Evolutionary conservation across 2,329 filamentous ascomycete genomes (phyloP), one percentile per base, ranked within the genome.

Genomic region (Lecanicillium sp.): DNA sequence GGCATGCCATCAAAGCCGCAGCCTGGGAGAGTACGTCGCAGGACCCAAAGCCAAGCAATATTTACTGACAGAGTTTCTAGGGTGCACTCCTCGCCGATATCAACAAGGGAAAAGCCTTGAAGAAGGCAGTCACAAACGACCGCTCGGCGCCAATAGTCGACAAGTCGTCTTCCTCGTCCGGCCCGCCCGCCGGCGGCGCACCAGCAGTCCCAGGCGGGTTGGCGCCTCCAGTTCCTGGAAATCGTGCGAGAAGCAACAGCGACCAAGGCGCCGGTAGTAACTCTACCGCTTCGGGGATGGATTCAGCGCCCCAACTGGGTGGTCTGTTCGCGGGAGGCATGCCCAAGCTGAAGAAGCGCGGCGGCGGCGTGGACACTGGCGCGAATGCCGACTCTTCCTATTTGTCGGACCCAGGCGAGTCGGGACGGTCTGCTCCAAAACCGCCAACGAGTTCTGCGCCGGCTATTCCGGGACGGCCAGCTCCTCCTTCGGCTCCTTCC

Each of bases 291-390:
- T 51, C 56, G 15, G 63, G 62, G 2, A 61, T 72, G 49, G 75
- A 81, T 17, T 61, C 77, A 15, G 77, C 86, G 34, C 87, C 88
- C 10, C 90, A 96, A 57, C 62, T 97, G 10, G 90, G 71, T 20
- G 92, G 92, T 2, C 61, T 98, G 18, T 95, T 98, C 56, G 87
- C 86, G 1, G 89, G 87, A 27, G 92, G 90, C 28, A 97, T 97
- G 77, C 92, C 92, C 3, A 97, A 96, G 65, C 60, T 98, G 54
- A 85, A 86, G 59, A 96, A 94, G 67, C 75, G 81, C 3, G 84
- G 87, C 40, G 89, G 86, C 34, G 84, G 84, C 29, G 69, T 90
- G 43, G 75, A 87, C 60, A 90, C 85, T 2, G 85, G 70, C 41
- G 62, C 62, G 8, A 57, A 51, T 29, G 42, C 53, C 45, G 79